Evolutionary conservation across 1,139 yeast species (phyloP).

Genomic region (Hansenula lynferdii): DNA sequence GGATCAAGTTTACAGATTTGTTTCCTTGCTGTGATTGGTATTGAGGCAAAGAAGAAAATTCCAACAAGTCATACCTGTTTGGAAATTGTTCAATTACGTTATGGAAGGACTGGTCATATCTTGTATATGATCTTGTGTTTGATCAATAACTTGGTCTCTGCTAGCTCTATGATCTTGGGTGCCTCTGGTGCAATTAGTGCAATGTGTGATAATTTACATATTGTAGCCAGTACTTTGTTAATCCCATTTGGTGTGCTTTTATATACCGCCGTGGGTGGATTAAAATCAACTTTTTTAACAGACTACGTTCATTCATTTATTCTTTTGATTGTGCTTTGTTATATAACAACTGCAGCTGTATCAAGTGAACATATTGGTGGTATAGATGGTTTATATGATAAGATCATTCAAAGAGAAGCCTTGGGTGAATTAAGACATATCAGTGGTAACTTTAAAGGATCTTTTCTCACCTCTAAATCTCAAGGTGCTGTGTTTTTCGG

Average conservation of each 20-base stretch:
- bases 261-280: conserved; percentile 38
- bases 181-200: conserved; percentile 34
- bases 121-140: conserved; percentile 31
- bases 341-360: conserved; percentile 27
- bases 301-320: conserved; percentile 35
- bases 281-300: conserved; percentile 37
- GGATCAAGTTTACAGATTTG: conserved; percentile 37
- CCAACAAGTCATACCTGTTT: conserved; percentile 41
- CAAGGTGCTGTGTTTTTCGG: conserved; percentile 42
- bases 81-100: conserved; percentile 36
- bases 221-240: conserved; percentile 42
- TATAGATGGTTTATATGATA: conserved; percentile 27
- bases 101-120: conserved; percentile 31
- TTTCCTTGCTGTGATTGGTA: conserved; percentile 36
- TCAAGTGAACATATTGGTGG: conserved; percentile 29
- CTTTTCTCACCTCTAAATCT: conserved; percentile 32
- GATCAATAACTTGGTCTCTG: conserved; percentile 31
- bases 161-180: conserved; percentile 34
- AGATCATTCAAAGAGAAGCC: conserved; percentile 17
- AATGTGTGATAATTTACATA: conserved; percentile 29
- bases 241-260: conserved; percentile 35
- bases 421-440: conserved; percentile 8
- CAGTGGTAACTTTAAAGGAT: conserved; percentile 32
- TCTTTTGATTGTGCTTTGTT: conserved; percentile 29
- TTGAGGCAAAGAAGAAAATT: conserved; percentile 38